Evolutionary conservation across 257 asterid genomes (phyloP), one percentile per base, ranked within the genome.

Genomic region (Solanum pimpinellifolium): DNA sequence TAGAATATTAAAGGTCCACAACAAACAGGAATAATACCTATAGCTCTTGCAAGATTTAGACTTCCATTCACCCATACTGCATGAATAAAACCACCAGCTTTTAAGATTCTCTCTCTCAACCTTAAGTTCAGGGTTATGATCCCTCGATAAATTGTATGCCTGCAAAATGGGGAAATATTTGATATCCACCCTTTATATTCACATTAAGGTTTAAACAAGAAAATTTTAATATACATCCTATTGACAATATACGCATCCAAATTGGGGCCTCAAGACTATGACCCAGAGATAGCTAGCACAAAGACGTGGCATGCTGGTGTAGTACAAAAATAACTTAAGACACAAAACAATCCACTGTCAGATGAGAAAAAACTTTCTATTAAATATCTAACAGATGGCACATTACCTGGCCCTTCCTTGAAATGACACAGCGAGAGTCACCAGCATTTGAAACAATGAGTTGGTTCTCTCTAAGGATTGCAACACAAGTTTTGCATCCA

Each of bases 121-220:
- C 91, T 96, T 98, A 83, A 96, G 96, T 14, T 95, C 98, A 87
- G 99, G 99, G 86, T 96, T 96, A 91, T 96, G 99, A 91, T 96
- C 99, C 92, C 98, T 95, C 44, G 99, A 97, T 81, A 97, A 98
- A 90, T 95, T 93, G 91, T 94, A 97, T 41, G 99, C 99, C 98
- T 97, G 89, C 77, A 88, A 23, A 85, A 78, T 39, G 72, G 27
- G 35, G 62, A 82, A 65, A 39, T 74, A 49, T 69, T 46, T 56
- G 29, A 29, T 68, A 85, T 21, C 83, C 42, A 1, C 29, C 72
- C 29, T 27, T n/a, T 44, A 68, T 27, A 69, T 47, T 29, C 29
- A 16, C 44, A 0, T 16, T 47, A 80, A 80, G 42, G 42, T 29
- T 47, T 47, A 29, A 47, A 29, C 85, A 80, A 49, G 42, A 80